Conservation (phyloP, 1,284 basidiomycete genomes). For the Rhodotorula sp. region DNA sequence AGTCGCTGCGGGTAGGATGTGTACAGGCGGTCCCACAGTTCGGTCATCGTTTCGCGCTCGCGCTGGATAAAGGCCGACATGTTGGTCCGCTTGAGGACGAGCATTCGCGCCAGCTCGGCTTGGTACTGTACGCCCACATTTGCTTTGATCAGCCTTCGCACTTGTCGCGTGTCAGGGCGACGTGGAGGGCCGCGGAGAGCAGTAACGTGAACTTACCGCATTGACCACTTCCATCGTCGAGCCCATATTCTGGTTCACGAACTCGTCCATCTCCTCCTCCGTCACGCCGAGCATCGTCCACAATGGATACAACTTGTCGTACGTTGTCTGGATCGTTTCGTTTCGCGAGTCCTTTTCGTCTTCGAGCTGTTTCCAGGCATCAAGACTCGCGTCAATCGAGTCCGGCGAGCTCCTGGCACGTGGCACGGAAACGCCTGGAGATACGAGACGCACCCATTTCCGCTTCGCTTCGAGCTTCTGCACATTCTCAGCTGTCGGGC, state of each 20-base stretch:
- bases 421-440: neutral
- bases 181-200: neutral
- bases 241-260: slow-evolving; percentile 73
- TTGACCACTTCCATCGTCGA: slow-evolving; percentile 68
- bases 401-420: too few relatives aligned
- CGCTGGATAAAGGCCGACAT: slow-evolving; percentile 82
- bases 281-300: slow-evolving; percentile 74
- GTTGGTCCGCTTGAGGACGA: slow-evolving; percentile 79
- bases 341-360: slow-evolving; percentile 68
- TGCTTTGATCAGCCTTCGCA: too few relatives aligned
- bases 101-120: slow-evolving; percentile 83
- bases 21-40: slow-evolving; percentile 83
- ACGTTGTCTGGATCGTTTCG: slow-evolving; percentile 74
- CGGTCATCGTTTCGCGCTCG: slow-evolving; percentile 75
- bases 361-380: slow-evolving; percentile 53
- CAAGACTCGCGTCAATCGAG: neutral
- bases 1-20: slow-evolving; percentile 75
- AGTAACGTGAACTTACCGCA: slow-evolving; percentile 49
- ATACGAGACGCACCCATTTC: slow-evolving; percentile 50
- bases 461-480: slow-evolving; percentile 66
- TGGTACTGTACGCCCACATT: slow-evolving; percentile 60
- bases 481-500: slow-evolving; percentile 51
- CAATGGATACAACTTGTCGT: slow-evolving; percentile 75
- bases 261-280: slow-evolving; percentile 71
- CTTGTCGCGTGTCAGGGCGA: neutral